These are phyloP conservation scores for Neurospora terricola DNA, from an alignment of 495 filamentous ascomycete genomes.

Conservation along the genomic window DNA sequence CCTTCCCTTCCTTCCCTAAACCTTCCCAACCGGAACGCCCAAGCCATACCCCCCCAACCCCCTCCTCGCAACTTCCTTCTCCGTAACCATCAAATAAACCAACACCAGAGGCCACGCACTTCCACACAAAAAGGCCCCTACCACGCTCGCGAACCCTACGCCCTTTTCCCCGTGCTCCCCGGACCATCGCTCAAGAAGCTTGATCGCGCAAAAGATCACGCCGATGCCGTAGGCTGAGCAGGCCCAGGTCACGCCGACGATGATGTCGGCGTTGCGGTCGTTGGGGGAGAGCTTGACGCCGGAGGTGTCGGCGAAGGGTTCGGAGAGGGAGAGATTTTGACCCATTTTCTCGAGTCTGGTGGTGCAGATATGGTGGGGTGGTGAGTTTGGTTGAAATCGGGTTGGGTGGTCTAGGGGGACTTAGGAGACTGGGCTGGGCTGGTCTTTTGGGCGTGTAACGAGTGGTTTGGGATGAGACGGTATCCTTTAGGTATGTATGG, in stretches of 20 bases:
- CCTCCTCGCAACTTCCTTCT: background rate
- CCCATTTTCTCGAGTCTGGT: slow-evolving; percentile 25
- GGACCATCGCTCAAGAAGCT: slow-evolving; percentile 24
- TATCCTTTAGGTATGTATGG: too few relatives aligned
- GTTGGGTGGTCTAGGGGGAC: too few relatives aligned
- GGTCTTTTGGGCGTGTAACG: too few relatives aligned
- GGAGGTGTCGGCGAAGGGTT: slow-evolving; percentile 19
- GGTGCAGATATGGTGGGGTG: too few relatives aligned
- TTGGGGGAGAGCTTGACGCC: slow-evolving; percentile 9
- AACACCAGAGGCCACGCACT: background rate
- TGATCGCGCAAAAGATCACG: slow-evolving; percentile 25
- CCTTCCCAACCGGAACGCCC: background rate
- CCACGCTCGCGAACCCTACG: background rate
- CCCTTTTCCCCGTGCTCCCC: slow-evolving; percentile 18
- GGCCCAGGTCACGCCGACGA: slow-evolving; percentile 23
- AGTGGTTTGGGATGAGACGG: too few relatives aligned
- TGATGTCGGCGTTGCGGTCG: slow-evolving; percentile 18
- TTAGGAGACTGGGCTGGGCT: too few relatives aligned
- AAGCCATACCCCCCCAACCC: background rate
- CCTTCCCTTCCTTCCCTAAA: too few relatives aligned
- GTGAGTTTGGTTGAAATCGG: too few relatives aligned
- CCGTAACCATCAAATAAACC: background rate
- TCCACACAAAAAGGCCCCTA: background rate
- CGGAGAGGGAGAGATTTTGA: slow-evolving; percentile 18
- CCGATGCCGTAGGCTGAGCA: slow-evolving; percentile 23